Evolutionary conservation across 148 eudicot genomes (phyloP), one percentile per base, ranked within the genome.

Genomic region (Arbutus unedo): DNA sequence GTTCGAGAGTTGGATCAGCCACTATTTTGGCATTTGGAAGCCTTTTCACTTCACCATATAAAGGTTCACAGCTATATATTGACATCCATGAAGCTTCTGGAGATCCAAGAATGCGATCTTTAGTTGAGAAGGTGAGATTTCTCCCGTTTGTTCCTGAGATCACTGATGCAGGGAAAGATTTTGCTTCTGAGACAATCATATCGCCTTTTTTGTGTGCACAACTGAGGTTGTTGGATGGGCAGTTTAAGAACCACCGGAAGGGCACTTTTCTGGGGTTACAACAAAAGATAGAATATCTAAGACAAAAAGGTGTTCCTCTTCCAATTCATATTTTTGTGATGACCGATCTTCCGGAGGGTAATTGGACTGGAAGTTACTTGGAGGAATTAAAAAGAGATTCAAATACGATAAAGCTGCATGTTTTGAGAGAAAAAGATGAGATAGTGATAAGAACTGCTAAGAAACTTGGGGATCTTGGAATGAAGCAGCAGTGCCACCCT

Each of bases 11-110:
- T 51, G 89, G 84, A 68, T 88, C 70, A 25, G 89, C 98, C 59
- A 79, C 87, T 77, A 87, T 96, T 55, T 82, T 96, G 81, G 91
- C 94, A 62, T 93, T 96, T 84, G 99, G 99, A 77, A 94, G 97
- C 86, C 90, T 96, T 79, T 96, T 96, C 81, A 90, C 94, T 53
- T 87, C 93, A 21, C 86, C 90, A 10, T 96, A 96, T 83, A 94
- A 88, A 90, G 94, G 94, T 23, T 90, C 98, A 50, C 90, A 96
- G 84, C 88, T 89, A 13, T 86, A 91, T 81, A 87, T 96, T 73
- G 95, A 94, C 85, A 96, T 94, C 68, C 92, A 85, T 44, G 85
- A 83, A 85, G 85, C 96, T 89, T 91, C 87, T 51, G 82, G 84
- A 44, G 92, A 96, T 87, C 79, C 66, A 74, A 87, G 87, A 78